Conservation (phyloP, 495 filamentous ascomycete genomes). For the Lepraria neglecta region DNA sequence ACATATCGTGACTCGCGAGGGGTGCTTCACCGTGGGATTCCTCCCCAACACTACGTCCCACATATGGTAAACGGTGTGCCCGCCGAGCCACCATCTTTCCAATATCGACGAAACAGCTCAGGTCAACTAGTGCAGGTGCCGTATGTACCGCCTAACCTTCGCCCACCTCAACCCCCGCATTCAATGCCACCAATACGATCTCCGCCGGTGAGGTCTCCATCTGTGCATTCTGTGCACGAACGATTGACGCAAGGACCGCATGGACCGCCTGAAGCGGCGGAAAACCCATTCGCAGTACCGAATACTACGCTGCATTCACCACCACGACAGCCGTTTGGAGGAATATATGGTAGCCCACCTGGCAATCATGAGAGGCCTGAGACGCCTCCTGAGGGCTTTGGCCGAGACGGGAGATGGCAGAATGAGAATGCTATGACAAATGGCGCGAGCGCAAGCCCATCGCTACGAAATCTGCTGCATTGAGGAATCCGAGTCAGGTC, state of each 20-base stretch:
- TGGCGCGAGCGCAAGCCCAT: slow-evolving; percentile 70
- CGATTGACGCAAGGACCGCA: slow-evolving; percentile 25
- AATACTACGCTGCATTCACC: slow-evolving; percentile 16
- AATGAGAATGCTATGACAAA: slow-evolving; percentile 42
- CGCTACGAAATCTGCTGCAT: slow-evolving; percentile 66
- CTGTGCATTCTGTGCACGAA: slow-evolving; percentile 22
- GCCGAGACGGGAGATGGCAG: slow-evolving; percentile 23
- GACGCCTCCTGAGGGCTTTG: slow-evolving; percentile 24
- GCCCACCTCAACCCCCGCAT: slow-evolving; percentile 10
- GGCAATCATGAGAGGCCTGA: slow-evolving; percentile 24
- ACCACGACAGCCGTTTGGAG: slow-evolving; percentile 10
- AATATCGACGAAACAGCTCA: slow-evolving; percentile 22
- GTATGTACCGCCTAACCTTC: slow-evolving; percentile 21
- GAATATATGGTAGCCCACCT: slow-evolving; percentile 24
- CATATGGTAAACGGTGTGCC: slow-evolving; percentile 17
- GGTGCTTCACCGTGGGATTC: slow-evolving; percentile 13
- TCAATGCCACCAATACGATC: slow-evolving; percentile 18
- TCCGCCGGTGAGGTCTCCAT: slow-evolving; percentile 21
- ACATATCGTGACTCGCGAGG: slow-evolving; percentile 20
- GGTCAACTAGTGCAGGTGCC: slow-evolving; percentile 22
- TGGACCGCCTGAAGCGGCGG: slow-evolving; percentile 29
- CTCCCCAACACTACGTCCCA: slow-evolving; percentile 15
- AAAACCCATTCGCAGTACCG: slow-evolving; percentile 29
- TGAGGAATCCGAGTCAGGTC: slow-evolving; percentile 30
- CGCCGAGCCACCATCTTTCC: slow-evolving; percentile 23